Conservation (phyloP, 169 alveolate species). For the Eimeria praecox region DNA sequence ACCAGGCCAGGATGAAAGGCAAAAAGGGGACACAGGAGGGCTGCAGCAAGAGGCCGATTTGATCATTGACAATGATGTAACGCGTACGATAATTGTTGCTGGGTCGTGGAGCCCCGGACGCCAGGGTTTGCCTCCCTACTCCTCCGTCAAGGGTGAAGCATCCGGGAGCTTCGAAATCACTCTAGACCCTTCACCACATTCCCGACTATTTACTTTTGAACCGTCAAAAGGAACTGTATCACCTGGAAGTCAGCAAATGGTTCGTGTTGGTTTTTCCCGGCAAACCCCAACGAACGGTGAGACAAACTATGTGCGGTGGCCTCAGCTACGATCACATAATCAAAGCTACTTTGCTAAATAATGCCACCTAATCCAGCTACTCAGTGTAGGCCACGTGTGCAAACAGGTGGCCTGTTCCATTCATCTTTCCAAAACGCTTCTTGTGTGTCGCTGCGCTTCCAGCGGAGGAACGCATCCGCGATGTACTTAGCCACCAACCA, state of each 20-base stretch:
- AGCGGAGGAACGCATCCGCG: slow-evolving; percentile 72
- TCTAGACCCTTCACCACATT: slow-evolving; percentile 41
- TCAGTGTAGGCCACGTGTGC: background rate
- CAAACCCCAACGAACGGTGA: slow-evolving; percentile 40
- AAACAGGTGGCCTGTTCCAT: background rate
- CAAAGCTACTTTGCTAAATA: background rate
- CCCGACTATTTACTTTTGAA: slow-evolving; percentile 36
- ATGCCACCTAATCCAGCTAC: background rate
- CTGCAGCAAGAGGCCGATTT: slow-evolving; percentile 15
- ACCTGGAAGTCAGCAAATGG: slow-evolving; percentile 39
- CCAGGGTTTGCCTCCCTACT: slow-evolving; percentile 56
- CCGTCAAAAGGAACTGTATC: slow-evolving; percentile 54
- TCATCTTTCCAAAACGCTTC: background rate
- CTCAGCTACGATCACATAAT: background rate
- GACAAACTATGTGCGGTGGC: background rate
- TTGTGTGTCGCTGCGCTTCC: background rate
- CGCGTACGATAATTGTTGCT: slow-evolving; percentile 43
- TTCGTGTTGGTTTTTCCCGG: slow-evolving; percentile 31
- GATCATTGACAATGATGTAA: slow-evolving; percentile 11
- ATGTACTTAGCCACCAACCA: slow-evolving; percentile 21
- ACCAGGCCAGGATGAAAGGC: slow-evolving; percentile 38
- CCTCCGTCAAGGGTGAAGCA: slow-evolving; percentile 46
- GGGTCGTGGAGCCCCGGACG: slow-evolving; percentile 73
- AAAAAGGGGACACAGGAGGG: slow-evolving; percentile 4
- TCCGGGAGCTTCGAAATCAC: slow-evolving; percentile 54